These are phyloP conservation scores for Pseudoturritis turrita DNA, from an alignment of 345 rosid species.

Conservation along the genomic window DNA sequence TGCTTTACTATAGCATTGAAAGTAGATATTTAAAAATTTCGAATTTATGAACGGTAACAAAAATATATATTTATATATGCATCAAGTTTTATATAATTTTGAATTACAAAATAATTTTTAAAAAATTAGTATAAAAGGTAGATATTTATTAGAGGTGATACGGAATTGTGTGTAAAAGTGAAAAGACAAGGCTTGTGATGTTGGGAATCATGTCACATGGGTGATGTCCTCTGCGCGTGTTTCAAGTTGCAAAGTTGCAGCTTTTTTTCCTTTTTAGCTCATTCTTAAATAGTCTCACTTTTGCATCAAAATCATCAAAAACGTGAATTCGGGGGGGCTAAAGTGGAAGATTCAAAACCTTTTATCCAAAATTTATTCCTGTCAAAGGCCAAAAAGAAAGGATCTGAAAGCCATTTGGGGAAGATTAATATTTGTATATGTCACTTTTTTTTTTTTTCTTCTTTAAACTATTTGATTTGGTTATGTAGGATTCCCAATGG, in stretches of 20 bases:
- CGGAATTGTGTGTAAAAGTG: conserved; percentile 16
- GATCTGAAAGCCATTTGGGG: neutral
- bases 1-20: too few relatives aligned
- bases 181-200: conserved; percentile 29
- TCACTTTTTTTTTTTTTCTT: neutral
- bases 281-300: conserved; percentile 15
- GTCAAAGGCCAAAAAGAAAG: neutral
- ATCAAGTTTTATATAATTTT: too few relatives aligned
- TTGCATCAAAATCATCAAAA: conserved; percentile 31
- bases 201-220: conserved; percentile 35
- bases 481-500: too few relatives aligned
- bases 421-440: neutral
- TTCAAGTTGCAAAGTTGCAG: conserved; percentile 28
- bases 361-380: neutral
- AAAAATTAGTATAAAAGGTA: neutral
- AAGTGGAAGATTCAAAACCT: conserved; percentile 1
- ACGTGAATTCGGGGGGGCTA: neutral
- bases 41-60: too few relatives aligned
- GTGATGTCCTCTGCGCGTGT: conserved; percentile 27
- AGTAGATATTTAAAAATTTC: too few relatives aligned
- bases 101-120: neutral
- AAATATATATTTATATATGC: too few relatives aligned
- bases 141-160: neutral
- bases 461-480: neutral
- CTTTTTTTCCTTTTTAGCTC: conserved; percentile 10